Conservation (phyloP, 2,329 filamentous ascomycete genomes). For the Talaromyces sp. region DNA sequence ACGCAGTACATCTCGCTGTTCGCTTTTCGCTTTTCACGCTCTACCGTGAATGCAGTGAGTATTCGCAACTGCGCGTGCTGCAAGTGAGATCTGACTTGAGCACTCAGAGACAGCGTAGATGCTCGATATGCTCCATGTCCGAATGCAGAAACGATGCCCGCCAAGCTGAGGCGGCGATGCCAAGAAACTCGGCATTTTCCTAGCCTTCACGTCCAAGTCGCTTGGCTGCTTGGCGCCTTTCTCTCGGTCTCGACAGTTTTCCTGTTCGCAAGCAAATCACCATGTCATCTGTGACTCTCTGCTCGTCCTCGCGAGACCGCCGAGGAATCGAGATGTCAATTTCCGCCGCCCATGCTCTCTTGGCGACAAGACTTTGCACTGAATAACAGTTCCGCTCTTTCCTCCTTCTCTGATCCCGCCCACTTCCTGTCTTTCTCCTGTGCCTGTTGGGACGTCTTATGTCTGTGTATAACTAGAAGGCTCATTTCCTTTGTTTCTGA, state of each 20-base stretch:
- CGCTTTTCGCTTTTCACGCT: too few relatives aligned
- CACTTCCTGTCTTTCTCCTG: neutral
- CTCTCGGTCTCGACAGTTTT: neutral
- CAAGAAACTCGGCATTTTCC: conserved; percentile 8
- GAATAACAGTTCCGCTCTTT: neutral
- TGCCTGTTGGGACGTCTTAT: neutral
- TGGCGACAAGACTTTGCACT: neutral
- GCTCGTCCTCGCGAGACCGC: conserved; percentile 1
- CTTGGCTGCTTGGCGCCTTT: conserved; percentile 5
- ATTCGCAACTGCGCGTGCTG: too few relatives aligned
- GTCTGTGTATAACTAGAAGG: conserved; percentile 5
- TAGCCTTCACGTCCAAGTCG: neutral
- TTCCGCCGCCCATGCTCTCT: conserved; percentile 7
- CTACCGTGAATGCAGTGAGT: too few relatives aligned
- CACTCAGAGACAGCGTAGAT: too few relatives aligned
- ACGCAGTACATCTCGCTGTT: too few relatives aligned
- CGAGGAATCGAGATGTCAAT: conserved; percentile 1
- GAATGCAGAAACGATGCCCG: neutral
- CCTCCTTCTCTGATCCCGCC: neutral
- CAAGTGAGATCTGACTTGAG: too few relatives aligned
- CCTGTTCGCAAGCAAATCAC: neutral
- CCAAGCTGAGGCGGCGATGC: conserved; percentile 1
- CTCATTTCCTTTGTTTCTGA: neutral
- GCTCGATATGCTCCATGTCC: too few relatives aligned
- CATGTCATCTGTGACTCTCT: neutral